Conservation (phyloP, 2,329 filamentous ascomycete species). For the Colletotrichum abscissum region DNA sequence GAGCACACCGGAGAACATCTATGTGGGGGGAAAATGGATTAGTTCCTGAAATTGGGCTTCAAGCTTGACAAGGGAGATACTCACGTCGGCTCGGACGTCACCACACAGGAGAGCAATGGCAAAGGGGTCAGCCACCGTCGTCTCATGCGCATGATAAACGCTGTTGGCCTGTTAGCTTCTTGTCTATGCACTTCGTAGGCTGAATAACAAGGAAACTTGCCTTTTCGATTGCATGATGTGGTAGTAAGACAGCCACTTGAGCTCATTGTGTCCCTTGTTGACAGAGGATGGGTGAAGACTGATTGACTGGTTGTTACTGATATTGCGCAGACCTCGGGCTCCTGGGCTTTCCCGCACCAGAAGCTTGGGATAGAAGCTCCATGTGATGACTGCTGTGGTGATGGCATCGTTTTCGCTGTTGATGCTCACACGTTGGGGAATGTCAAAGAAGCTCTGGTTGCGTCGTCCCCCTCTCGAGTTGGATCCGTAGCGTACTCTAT, state of each 20-base stretch:
- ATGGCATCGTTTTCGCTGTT: constrained; percentile 86
- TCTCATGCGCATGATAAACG: constrained; percentile 91
- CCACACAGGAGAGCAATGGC: constrained; percentile 87
- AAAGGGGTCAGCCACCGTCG: constrained; percentile 82
- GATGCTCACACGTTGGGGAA: constrained; percentile 79
- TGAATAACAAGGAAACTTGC: constrained; percentile 55
- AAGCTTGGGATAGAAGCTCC: constrained; percentile 96
- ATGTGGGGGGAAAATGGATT: constrained; percentile 15
- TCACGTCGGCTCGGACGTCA: constrained; percentile 86
- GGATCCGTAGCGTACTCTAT: constrained; percentile 72
- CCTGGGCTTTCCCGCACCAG: constrained; percentile 78
- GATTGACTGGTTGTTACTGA: constrained; percentile 92
- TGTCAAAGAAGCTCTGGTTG: constrained; percentile 81
- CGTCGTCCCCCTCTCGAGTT: constrained; percentile 64
- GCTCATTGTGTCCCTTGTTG: constrained; percentile 76
- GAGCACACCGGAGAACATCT: constrained; percentile 89
- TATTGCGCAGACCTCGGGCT: constrained; percentile 86
- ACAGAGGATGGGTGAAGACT: constrained; percentile 89
- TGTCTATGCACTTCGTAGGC: background rate
- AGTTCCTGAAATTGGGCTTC: background rate
- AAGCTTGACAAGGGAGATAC: constrained; percentile 37
- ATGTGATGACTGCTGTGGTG: constrained; percentile 85
- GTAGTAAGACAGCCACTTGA: constrained; percentile 93
- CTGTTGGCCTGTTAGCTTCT: constrained; percentile 50
- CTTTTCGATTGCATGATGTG: constrained; percentile 95